A percentile compares a stretch with the other conserved stretches of the same genome.
Conservation (phyloP, 768 basidiomycete genomes). For the Russula brevipes region DNA sequence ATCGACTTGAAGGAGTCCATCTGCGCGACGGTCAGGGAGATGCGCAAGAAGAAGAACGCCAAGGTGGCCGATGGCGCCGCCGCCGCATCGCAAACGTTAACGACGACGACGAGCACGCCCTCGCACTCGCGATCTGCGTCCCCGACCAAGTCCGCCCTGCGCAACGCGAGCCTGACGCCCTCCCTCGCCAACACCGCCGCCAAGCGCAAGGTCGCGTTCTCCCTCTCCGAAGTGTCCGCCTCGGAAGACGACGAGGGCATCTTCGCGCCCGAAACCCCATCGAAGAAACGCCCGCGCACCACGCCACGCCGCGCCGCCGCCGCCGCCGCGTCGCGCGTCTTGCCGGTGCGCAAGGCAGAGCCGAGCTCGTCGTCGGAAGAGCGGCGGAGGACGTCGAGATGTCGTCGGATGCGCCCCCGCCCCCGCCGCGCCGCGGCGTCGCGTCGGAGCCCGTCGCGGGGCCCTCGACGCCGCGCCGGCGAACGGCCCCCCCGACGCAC, state of each 20-base stretch:
- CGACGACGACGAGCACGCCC: conserved; percentile 3
- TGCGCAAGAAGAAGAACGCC: conserved; percentile 10
- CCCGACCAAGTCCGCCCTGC: conserved; percentile 22
- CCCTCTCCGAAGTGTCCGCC: conserved; percentile 3
- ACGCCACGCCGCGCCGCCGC: neutral
- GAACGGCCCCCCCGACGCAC: conserved; percentile 1
- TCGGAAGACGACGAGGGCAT: conserved; percentile 13
- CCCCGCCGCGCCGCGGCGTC: neutral
- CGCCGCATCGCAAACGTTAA: neutral
- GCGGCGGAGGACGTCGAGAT: conserved; percentile 14
- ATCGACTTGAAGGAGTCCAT: conserved; percentile 12
- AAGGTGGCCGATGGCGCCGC: neutral
- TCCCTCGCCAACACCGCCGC: neutral
- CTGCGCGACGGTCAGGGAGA: neutral
- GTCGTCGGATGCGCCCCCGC: neutral
- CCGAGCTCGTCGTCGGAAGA: conserved; percentile 8
- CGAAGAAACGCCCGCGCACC: conserved; percentile 20
- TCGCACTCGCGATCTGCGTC: conserved; percentile 15
- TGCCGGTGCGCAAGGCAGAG: conserved; percentile 9
- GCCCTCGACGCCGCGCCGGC: conserved; percentile 21
- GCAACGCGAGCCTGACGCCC: conserved; percentile 2
- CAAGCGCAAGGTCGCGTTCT: conserved; percentile 25
- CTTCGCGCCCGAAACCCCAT: conserved; percentile 18
- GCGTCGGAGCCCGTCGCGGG: conserved; percentile 18
- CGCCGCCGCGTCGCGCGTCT: neutral